Evolutionary conservation across 2,329 filamentous ascomycete species (phyloP), one percentile per base, ranked within the genome.

Genomic region (Cladophialophora exuberans): DNA sequence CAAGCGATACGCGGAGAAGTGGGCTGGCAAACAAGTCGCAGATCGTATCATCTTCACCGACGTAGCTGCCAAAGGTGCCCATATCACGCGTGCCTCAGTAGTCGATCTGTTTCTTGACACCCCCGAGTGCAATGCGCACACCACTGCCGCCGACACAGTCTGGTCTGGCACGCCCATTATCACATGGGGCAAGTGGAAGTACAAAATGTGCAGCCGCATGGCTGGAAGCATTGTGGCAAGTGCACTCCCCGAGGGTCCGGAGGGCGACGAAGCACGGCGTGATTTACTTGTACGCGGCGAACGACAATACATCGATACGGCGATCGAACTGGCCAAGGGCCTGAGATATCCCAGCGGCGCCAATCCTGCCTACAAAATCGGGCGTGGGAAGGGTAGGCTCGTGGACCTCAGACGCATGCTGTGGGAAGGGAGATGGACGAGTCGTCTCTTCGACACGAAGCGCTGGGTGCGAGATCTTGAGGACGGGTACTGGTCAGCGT

Each of bases 121-220:
- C 0, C 92, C 94, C 1, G 94, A 99, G 72, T 99, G 94, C 74
- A 99, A 99, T 68, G 94, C 92, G 1, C 94, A 99, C 71, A 99
- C 94, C 1, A 99, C 94, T 1, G 94, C 94, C 1, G 95, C 94
- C 10, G 94, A 99, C 67, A 88, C 97, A 1, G 79, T 99, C 5
- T 99, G 94, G 94, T 95, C 89, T 48, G 95, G 92, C 64, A 97
- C 94, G 0, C 94, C 94, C 4, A 77, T 99, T 18, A 79, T 99
- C 23, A 99, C 94, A 0, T 79, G 94, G 25, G 92, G 94, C 9
- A 84, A 94, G 30, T 97, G 97, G 71, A 83, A 88, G 46, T 97
- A 97, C 75, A 99, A 99, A 73, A 99, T 99, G 94, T 99, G 94
- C 72, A 96, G 90, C 38, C 88, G 94, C 50, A 99, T 99, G 88